Evolutionary conservation across 345 rosid species (phyloP).

Genomic region (Moringa oleifera): DNA sequence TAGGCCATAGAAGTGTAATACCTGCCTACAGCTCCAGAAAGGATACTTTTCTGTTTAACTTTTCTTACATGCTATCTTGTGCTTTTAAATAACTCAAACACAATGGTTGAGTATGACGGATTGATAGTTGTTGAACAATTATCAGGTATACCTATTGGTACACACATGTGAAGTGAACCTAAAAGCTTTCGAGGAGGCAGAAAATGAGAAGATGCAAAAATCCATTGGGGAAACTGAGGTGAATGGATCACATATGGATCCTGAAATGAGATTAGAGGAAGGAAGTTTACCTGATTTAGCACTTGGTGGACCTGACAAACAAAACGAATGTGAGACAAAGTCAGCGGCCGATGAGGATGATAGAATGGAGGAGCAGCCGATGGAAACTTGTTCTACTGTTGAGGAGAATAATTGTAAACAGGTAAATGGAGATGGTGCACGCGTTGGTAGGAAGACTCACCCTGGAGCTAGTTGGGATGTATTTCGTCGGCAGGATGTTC

Average conservation of each 20-base stretch:
- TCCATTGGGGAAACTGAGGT: constrained; percentile 19
- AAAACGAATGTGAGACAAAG: constrained; percentile 19
- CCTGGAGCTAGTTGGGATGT: constrained; percentile 81
- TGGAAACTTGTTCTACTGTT: constrained; percentile 13
- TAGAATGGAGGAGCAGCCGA: constrained; percentile 31
- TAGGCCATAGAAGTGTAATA: background rate
- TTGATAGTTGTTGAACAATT: constrained; percentile 10
- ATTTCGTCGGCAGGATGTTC: constrained; percentile 74
- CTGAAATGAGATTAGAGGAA: constrained; percentile 24
- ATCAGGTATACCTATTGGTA: constrained; percentile 60
- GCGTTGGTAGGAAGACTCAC: constrained; percentile 14
- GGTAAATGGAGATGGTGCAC: constrained; percentile 14
- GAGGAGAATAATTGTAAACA: constrained; percentile 18
- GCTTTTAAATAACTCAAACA: background rate
- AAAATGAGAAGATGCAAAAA: constrained; percentile 19
- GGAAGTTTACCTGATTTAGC: constrained; percentile 27
- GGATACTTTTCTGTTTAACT: background rate
- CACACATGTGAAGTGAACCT: constrained; percentile 44
- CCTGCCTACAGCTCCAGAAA: background rate
- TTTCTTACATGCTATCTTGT: background rate
- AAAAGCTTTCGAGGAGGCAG: constrained; percentile 19
- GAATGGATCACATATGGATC: constrained; percentile 11
- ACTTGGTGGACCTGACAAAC: constrained; percentile 22
- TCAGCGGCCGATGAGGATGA: constrained; percentile 24
- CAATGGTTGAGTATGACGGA: background rate